A percentile compares a stretch with the other conserved stretches of the same genome.
Conservation (phyloP, 2,329 filamentous ascomycete species). For the Colletotrichum camelliae region DNA sequence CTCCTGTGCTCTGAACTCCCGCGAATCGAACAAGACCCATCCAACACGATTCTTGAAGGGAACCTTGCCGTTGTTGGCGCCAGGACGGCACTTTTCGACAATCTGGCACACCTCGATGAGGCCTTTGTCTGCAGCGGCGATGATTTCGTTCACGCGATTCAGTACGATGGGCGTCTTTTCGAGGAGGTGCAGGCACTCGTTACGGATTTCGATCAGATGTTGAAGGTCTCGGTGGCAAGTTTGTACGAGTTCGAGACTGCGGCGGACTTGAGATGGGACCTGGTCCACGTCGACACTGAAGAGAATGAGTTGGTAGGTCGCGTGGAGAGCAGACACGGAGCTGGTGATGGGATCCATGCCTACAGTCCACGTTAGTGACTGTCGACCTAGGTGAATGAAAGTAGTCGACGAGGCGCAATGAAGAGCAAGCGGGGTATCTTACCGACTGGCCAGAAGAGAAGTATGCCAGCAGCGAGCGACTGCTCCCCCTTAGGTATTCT, state of each 20-base stretch:
- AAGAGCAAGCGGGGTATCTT: neutral
- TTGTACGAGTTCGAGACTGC: constrained; percentile 34
- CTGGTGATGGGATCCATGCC: neutral
- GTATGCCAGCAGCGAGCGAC: neutral
- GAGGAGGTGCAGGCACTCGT: constrained; percentile 29
- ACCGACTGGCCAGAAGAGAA: neutral
- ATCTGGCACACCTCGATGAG: constrained; percentile 32
- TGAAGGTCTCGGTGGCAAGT: constrained; percentile 36
- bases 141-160: constrained; percentile 32
- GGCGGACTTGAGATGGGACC: constrained; percentile 30
- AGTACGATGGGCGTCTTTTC: constrained; percentile 28
- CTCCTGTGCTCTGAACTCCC: constrained; percentile 30
- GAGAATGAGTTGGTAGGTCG: constrained; percentile 12
- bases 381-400: neutral
- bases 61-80: constrained; percentile 22
- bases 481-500: neutral
- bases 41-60: constrained; percentile 25
- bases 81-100: constrained; percentile 33
- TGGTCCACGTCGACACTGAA: constrained; percentile 28
- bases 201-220: constrained; percentile 35
- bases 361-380: neutral
- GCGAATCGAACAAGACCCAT: constrained; percentile 30
- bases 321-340: neutral
- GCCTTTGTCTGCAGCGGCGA: constrained; percentile 29
- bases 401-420: neutral